phyloP scores from a whole-genome alignment of 2,329 filamentous ascomycete species.

The Cladophialophora chaetospira region DNA sequence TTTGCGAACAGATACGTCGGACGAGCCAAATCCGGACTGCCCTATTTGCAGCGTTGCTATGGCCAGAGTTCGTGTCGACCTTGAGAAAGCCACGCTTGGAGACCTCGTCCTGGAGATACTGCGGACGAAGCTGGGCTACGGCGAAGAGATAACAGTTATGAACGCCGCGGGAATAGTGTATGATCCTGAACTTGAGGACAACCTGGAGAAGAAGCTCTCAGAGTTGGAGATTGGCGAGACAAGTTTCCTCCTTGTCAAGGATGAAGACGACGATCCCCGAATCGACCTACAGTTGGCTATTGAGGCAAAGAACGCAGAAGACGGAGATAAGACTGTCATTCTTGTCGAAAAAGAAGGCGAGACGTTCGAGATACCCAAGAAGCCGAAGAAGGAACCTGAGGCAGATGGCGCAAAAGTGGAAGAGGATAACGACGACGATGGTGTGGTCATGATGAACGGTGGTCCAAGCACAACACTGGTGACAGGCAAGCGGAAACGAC shows the following conservation, averaged over 20 bases:
- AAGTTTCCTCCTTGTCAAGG: constrained; percentile 80
- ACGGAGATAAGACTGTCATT: constrained; percentile 45
- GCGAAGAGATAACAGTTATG: constrained; percentile 76
- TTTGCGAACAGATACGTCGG: constrained; percentile 58
- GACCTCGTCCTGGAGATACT: constrained; percentile 78
- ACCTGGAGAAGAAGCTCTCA: constrained; percentile 74
- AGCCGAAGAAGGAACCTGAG: constrained; percentile 42
- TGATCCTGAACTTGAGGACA: constrained; percentile 85
- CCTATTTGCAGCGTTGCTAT: constrained; percentile 78
- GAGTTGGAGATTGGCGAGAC: constrained; percentile 75
- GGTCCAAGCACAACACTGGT: not conserved
- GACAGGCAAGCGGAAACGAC: constrained; percentile 29
- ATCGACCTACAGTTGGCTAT: constrained; percentile 75
- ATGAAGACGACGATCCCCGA: constrained; percentile 67
- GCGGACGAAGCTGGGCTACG: constrained; percentile 70
- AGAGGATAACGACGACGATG: constrained; percentile 8
- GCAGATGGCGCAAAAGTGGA: constrained; percentile 10
- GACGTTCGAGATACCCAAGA: constrained; percentile 49
- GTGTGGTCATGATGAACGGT: constrained; percentile 17
- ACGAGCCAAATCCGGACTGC: constrained; percentile 76
- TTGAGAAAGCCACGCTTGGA: constrained; percentile 70
- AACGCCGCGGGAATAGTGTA: constrained; percentile 79
- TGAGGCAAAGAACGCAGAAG: constrained; percentile 35
- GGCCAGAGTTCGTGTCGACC: constrained; percentile 67
- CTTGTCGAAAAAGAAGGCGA: constrained; percentile 38